These are phyloP conservation scores for Chondrus crispus DNA, from an alignment of 23 red algal species.

Conservation along the genomic window DNA sequence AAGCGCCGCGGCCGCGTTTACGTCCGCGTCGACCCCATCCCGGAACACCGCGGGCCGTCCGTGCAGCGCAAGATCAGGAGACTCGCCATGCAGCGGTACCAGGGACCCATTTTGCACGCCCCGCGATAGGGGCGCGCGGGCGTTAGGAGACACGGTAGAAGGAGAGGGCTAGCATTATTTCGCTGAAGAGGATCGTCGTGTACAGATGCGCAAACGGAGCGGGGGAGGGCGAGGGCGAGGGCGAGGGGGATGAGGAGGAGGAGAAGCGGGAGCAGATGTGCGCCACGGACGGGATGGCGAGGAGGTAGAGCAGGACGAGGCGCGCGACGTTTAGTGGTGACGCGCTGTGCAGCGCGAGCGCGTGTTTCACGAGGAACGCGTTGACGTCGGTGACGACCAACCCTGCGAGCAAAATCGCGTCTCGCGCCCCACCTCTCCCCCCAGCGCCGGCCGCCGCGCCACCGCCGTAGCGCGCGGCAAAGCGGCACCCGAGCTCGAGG, in stretches of 20 bases:
- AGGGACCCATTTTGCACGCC: slow-evolving; percentile 38
- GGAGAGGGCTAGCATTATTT: too few relatives aligned
- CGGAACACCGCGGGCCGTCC: slow-evolving; percentile 10
- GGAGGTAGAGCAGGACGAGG: not conserved
- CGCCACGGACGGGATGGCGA: not conserved
- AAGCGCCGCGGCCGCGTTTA: slow-evolving; percentile 13
- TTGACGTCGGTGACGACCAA: slow-evolving; percentile 46
- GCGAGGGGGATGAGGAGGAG: not conserved
- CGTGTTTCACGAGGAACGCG: slow-evolving; percentile 47
- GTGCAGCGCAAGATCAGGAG: slow-evolving; percentile 33
- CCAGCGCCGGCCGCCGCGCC: not conserved
- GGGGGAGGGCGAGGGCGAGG: not conserved
- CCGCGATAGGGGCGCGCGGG: slow-evolving; percentile 30
- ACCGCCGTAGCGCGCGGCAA: not conserved
- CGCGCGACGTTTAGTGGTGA: slow-evolving; percentile 46
- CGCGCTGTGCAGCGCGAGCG: slow-evolving; percentile 1
- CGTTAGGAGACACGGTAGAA: too few relatives aligned
- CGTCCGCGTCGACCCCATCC: slow-evolving; percentile 22
- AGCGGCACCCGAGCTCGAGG: slow-evolving; percentile 30
- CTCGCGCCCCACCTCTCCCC: not conserved
- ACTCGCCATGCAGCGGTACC: slow-evolving; percentile 30
- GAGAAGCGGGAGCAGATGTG: not conserved
- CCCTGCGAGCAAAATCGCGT: not conserved
- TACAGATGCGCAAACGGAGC: too few relatives aligned
- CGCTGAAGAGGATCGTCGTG: too few relatives aligned